Evolutionary conservation across 78 protist genomes (phyloP).

Genomic region (Monosiga brevicollis): DNA sequence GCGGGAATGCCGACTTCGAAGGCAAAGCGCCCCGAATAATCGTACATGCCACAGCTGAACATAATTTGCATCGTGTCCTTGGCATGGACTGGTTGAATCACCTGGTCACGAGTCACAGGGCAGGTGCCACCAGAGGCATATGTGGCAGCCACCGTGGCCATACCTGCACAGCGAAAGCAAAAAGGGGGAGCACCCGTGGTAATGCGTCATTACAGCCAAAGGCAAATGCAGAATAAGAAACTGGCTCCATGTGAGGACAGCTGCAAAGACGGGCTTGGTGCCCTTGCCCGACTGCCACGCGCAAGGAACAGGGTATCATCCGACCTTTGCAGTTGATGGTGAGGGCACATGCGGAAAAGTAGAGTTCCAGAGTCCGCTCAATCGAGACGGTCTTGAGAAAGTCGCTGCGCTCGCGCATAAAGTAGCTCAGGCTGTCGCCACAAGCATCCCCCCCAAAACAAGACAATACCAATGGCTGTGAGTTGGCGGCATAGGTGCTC

Average conservation of each 20-base stretch:
- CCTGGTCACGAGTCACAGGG: slow-evolving; percentile 36
- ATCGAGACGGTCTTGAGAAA: slow-evolving; percentile 14
- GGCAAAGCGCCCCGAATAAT: slow-evolving; percentile 48
- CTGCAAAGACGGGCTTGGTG: too few relatives aligned
- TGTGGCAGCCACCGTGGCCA: slow-evolving; percentile 55
- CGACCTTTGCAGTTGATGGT: not conserved
- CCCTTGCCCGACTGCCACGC: too few relatives aligned
- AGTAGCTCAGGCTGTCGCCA: not conserved
- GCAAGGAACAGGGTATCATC: too few relatives aligned
- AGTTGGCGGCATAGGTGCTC: not conserved
- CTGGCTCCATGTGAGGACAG: too few relatives aligned
- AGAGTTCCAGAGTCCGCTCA: slow-evolving; percentile 25
- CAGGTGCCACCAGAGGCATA: slow-evolving; percentile 48
- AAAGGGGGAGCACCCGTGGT: too few relatives aligned
- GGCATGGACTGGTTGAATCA: slow-evolving; percentile 1
- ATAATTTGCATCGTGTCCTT: not conserved
- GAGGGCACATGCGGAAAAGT: slow-evolving; percentile 41
- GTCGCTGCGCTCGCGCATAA: not conserved
- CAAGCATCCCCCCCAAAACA: too few relatives aligned
- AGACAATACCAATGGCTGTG: not conserved
- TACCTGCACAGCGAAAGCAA: too few relatives aligned
- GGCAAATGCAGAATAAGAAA: too few relatives aligned
- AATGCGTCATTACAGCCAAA: too few relatives aligned
- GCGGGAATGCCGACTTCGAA: slow-evolving; percentile 48
- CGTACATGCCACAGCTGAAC: slow-evolving; percentile 60